Base-by-base conservation (phyloP, 805 yeast genomes). In the Ogataea naganishii region DNA sequence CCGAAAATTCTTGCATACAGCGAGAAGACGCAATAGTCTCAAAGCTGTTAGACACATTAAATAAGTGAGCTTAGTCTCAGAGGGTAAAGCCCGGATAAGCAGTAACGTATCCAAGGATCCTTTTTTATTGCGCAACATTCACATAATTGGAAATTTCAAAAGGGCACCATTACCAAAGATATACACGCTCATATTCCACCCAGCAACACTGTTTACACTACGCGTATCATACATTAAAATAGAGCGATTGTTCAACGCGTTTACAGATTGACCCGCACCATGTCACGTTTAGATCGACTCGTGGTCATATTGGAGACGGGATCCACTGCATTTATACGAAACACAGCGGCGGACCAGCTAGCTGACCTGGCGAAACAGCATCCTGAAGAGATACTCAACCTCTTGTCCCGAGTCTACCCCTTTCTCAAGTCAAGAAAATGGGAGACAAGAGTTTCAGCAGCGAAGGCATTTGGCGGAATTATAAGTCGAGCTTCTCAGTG, bases 361-460 rank as follows among this genome's bases (percentile, higher is more conserved):
- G 84, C 95, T 5, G 97, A 89, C 42, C 66, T 94, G 22, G 96
- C 96, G 17, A 81, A 81, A 52, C 80, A 81, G 24, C 97, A 92
- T 47, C 96, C 97, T 0, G 97, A 89, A 47, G 97, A 92, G 46
- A 73, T 83, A 14, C 65, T 85, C 31, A 80, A 80, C 34, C 60
- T 92, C 24, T 59, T 92, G 20, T 84, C 95, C 11, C 67, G 97
- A 35, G 95, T 92, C 1, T 84, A 86, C 44, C 97, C 99, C 0
- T 92, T 76, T 51, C 64, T 92, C 35, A 71, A 75, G 46, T 75
- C 85, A 16, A 69, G 65, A 34, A 85, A 79, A 56, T 92, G 99
- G 99, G 99, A 92, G 53, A 88, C 98, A 0, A 69, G 99, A 51
- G 79, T 82, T 1, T 77, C 97, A 1, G 92, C 99, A 1, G 96